Conservation (phyloP, 768 basidiomycete genomes). For the Calocera viscosa region DNA sequence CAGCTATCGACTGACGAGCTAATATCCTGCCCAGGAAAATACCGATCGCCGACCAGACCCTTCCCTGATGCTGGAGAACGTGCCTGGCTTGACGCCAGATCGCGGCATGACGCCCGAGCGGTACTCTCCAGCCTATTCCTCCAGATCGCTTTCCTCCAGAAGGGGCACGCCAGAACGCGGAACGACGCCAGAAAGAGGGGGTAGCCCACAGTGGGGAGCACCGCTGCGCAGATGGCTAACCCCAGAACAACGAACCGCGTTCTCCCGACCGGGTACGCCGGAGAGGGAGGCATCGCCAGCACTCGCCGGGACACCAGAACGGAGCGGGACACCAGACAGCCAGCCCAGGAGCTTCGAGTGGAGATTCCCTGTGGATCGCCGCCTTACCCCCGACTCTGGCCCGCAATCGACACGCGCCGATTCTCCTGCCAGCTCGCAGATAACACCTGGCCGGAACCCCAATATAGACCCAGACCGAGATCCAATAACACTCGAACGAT, state of each 20-base stretch:
- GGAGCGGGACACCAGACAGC: neutral
- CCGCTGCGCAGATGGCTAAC: neutral
- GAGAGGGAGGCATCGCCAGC: neutral
- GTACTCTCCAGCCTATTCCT: neutral
- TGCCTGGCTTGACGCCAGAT: constrained; percentile 2
- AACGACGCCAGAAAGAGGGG: neutral
- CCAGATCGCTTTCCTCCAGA: neutral
- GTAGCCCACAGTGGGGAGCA: constrained; percentile 2
- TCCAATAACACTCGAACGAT: neutral
- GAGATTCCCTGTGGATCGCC: neutral
- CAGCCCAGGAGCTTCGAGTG: neutral
- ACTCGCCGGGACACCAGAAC: neutral
- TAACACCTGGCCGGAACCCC: neutral
- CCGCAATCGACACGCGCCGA: neutral
- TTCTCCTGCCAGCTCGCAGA: constrained; percentile 1
- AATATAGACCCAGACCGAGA: neutral
- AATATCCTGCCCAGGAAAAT: neutral
- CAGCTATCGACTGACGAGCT: neutral
- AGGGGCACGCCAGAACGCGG: constrained; percentile 1
- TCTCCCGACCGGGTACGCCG: neutral
- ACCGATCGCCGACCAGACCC: constrained; percentile 5
- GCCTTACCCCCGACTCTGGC: neutral
- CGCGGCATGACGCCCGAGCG: constrained; percentile 2
- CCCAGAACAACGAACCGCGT: neutral
- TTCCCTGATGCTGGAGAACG: neutral